Conservation (phyloP, 2,329 filamentous ascomycete genomes). For the Ophiostoma australiae region DNA sequence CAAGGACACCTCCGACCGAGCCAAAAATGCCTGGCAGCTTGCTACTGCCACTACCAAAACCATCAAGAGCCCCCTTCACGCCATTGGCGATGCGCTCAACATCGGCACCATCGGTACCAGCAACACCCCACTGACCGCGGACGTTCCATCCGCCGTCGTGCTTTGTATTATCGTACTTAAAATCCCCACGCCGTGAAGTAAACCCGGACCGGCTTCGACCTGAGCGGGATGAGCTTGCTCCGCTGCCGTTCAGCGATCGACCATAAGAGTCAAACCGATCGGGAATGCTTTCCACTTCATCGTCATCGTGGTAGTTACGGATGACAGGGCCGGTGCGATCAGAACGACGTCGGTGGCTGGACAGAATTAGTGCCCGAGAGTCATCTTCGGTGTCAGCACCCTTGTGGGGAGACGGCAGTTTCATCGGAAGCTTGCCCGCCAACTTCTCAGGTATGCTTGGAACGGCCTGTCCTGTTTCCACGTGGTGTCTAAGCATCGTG, state of each 20-base stretch:
- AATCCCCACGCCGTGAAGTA: slow-evolving; percentile 41
- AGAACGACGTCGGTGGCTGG: not conserved
- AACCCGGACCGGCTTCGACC: not conserved
- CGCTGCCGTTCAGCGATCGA: slow-evolving; percentile 36
- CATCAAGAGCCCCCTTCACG: slow-evolving; percentile 35
- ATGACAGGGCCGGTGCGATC: not conserved
- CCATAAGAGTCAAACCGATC: slow-evolving; percentile 46
- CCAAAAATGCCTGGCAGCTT: slow-evolving; percentile 30
- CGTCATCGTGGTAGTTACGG: not conserved
- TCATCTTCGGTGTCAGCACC: not conserved
- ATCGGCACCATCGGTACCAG: slow-evolving; percentile 40
- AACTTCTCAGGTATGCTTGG: not conserved
- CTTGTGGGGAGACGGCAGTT: not conserved
- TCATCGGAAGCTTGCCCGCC: not conserved
- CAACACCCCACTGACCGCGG: slow-evolving; percentile 43
- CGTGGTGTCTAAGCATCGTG: slow-evolving; percentile 42
- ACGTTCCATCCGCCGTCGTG: slow-evolving; percentile 32
- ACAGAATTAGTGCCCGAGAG: not conserved
- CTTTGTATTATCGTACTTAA: slow-evolving; percentile 38
- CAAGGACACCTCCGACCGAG: slow-evolving; percentile 32
- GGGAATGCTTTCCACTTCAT: slow-evolving; percentile 43
- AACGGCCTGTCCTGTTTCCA: slow-evolving; percentile 26
- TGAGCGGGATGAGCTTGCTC: not conserved
- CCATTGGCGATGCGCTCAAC: slow-evolving; percentile 37
- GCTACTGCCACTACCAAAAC: slow-evolving; percentile 16